Base-by-base conservation (phyloP, 2,329 filamentous ascomycete species). In the Ceratocystiopsis sp. region DNA sequence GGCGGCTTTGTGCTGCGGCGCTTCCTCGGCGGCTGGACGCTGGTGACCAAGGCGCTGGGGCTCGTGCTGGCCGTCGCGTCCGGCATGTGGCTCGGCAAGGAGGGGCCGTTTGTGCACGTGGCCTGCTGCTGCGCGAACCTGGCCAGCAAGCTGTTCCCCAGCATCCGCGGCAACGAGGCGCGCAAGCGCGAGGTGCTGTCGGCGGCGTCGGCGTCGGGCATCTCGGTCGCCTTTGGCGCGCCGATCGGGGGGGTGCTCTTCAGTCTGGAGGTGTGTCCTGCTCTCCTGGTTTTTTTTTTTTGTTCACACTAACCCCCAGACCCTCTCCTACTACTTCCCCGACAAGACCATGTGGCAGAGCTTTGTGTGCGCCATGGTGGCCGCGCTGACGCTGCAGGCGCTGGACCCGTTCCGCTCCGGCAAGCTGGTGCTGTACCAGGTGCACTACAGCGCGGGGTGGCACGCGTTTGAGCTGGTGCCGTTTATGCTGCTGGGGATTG, bases 281-380 rank as follows among this genome's bases (percentile, higher is more conserved):
- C 16, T 19, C 0, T 12, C 18, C 16, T 18, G 21, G 7, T 18
- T 32, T 14, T 15, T 15, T 34, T 11, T 29, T 3, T 39, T 33
- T 5, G 13, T 19, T 12, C n/a, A n/a, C 18, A 14, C 50, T 52
- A 29, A 43, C 39, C 11, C 17, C 11, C 43, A 83, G 73, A 85
- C 93, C 71, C 67, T 96, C 3, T 93, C 86, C 1, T 96, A 95
- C 59, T 96, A 95, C 60, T 96, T 96, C 53, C 89, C 91, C 0
- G 89, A 96, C 62, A 96, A 96, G 61, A 96, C 91, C 11, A 96
- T 98, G 91, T 98, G 91, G 91, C 91, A 95, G 59, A 94, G 86
- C 54, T 98, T 98, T 56, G 91, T 98, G 36, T 96, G 91, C 54
- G 91, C 91, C 57, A 96, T 96, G 87, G 84, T 93, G n/a, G 91